phyloP scores from a whole-genome alignment of 1,284 basidiomycete genomes.

The Ceratobasidium sp. region DNA sequence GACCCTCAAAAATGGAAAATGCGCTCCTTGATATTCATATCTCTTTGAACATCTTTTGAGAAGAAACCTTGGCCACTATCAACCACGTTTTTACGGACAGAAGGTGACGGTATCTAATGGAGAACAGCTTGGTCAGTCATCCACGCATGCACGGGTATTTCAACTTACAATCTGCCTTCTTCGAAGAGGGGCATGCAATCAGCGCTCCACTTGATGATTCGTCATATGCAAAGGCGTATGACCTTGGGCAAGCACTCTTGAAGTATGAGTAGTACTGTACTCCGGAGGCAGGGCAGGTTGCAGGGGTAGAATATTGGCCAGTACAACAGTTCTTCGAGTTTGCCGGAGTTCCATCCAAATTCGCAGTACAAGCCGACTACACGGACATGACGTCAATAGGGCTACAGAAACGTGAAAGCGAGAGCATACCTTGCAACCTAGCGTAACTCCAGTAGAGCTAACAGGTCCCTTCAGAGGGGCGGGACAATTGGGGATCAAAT shows the following conservation, averaged over 20 bases:
- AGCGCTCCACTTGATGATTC: slow-evolving; percentile 50
- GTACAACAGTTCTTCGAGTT: slow-evolving; percentile 54
- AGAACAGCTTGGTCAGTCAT: background rate
- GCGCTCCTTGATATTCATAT: too few species aligned
- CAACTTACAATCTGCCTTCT: slow-evolving; percentile 47
- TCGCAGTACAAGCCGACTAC: slow-evolving; percentile 26
- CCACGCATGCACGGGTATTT: background rate
- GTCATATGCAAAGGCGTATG: slow-evolving; percentile 53
- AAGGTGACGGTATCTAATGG: slow-evolving; percentile 50
- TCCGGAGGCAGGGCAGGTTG: slow-evolving; percentile 48
- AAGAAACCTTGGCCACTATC: too few species aligned
- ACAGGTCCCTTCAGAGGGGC: slow-evolving; percentile 37
- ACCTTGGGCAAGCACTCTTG: slow-evolving; percentile 49
- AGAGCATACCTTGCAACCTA: slow-evolving; percentile 46
- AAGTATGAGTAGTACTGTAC: slow-evolving; percentile 52
- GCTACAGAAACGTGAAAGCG: background rate
- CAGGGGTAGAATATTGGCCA: slow-evolving; percentile 51
- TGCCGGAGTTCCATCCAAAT: slow-evolving; percentile 38
- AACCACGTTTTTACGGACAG: slow-evolving; percentile 48
- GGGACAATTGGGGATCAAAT: slow-evolving; percentile 46
- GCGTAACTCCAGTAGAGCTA: slow-evolving; percentile 41
- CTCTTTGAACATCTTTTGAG: background rate
- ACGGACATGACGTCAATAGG: slow-evolving; percentile 17
- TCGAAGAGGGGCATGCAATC: slow-evolving; percentile 31
- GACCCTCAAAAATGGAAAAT: too few species aligned